phyloP scores from a whole-genome alignment of 306 rosid species.

The Ormosia emarginata region DNA sequence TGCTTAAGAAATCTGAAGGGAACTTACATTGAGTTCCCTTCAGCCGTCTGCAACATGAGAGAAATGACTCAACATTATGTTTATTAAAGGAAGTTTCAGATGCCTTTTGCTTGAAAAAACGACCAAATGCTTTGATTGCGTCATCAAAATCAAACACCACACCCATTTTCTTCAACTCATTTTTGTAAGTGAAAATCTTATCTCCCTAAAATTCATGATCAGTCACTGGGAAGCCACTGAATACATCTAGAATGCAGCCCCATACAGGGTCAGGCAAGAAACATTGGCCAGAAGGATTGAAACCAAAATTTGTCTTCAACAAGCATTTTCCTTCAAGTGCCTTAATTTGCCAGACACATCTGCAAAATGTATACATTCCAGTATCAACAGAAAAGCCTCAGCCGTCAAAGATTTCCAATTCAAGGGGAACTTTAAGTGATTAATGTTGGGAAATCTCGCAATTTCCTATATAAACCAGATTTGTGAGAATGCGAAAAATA shows the following conservation, averaged over 20 bases:
- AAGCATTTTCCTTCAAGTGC: conserved; percentile 35
- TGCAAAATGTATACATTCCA: conserved; percentile 16
- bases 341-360: background rate
- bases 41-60: conserved; percentile 32
- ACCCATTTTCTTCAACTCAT: conserved; percentile 33
- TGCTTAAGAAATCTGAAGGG: background rate
- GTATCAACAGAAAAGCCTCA: conserved; percentile 32
- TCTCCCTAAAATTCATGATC: conserved; percentile 38
- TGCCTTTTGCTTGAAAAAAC: conserved; percentile 33
- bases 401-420: conserved; percentile 4
- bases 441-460: too few relatives aligned
- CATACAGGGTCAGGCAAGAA: conserved; percentile 38
- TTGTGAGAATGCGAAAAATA: too few relatives aligned
- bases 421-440: conserved; percentile 38
- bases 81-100: conserved; percentile 13
- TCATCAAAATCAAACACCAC: conserved; percentile 51
- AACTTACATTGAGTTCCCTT: background rate
- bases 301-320: conserved; percentile 47
- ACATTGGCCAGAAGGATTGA: conserved; percentile 39
- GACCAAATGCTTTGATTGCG: conserved; percentile 35
- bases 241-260: conserved; percentile 52
- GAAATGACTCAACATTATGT: conserved; percentile 37
- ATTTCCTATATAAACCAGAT: too few relatives aligned
- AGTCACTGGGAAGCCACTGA: conserved; percentile 43
- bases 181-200: background rate